Conservation (phyloP, 805 yeast genomes). For the Candida odintsovae region DNA sequence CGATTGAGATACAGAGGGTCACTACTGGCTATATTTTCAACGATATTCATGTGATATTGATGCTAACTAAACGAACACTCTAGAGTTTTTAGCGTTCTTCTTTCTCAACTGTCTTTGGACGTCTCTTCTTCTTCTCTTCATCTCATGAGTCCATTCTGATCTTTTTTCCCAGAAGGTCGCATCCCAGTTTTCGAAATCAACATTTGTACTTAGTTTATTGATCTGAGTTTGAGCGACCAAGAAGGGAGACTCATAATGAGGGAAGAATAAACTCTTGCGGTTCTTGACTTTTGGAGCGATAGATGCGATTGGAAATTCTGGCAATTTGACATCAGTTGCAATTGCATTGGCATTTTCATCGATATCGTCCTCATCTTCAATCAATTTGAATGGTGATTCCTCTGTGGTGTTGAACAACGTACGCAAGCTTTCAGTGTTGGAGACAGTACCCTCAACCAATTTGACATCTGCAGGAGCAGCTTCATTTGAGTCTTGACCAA, state of each 20-base stretch:
- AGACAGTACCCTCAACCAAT: conserved; percentile 24
- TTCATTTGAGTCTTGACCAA: conserved; percentile 28
- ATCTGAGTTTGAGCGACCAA: conserved; percentile 79
- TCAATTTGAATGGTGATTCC: conserved; percentile 34
- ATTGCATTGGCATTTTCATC: conserved; percentile 30
- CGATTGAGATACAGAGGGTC: too few relatives aligned
- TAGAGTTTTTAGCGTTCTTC: conserved; percentile 24
- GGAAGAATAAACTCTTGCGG: conserved; percentile 63
- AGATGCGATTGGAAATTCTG: conserved; percentile 14
- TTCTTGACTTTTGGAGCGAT: conserved; percentile 26
- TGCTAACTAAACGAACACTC: conserved; percentile 13
- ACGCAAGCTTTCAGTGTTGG: conserved; percentile 59
- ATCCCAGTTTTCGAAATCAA: conserved; percentile 49
- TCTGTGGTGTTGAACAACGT: conserved; percentile 47
- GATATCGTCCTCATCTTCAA: conserved; percentile 42
- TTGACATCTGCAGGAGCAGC: conserved; percentile 8
- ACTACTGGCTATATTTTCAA: too few relatives aligned
- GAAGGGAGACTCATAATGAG: conserved; percentile 83
- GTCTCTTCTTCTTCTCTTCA: conserved; percentile 73
- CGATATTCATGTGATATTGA: neutral
- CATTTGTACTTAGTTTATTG: conserved; percentile 39
- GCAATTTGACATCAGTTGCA: conserved; percentile 19
- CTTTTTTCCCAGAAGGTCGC: conserved; percentile 78
- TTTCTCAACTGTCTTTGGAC: conserved; percentile 54
- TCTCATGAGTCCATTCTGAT: conserved; percentile 71